phyloP scores from a whole-genome alignment of 1,139 yeast genomes.

The Pneumocystis murina region DNA sequence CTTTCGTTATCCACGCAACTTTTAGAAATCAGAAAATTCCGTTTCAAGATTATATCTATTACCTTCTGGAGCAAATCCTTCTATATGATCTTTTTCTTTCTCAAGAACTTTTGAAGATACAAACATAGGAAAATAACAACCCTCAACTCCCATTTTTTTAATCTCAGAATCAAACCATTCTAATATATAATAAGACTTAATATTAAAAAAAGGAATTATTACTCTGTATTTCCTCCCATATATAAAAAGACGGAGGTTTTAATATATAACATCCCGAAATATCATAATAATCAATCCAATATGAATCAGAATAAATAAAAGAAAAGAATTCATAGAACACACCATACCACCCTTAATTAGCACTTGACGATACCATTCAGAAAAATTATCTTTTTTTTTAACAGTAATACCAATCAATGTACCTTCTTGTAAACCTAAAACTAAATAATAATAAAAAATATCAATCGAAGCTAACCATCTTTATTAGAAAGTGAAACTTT shows the following conservation, averaged over 20 bases:
- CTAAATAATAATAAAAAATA: slow-evolving; percentile 10
- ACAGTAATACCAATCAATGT: slow-evolving; percentile 92
- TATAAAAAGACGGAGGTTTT: slow-evolving; percentile 86
- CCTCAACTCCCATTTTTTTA: slow-evolving; percentile 78
- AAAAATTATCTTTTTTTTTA: slow-evolving; percentile 79
- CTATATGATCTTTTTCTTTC: slow-evolving; percentile 96
- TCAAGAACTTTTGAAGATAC: slow-evolving; percentile 85
- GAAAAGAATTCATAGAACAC: slow-evolving; percentile 20
- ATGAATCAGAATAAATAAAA: background rate
- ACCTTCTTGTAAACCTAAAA: slow-evolving; percentile 33
- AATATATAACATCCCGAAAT: slow-evolving; percentile 97
- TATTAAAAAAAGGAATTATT: background rate
- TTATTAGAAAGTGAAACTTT: background rate
- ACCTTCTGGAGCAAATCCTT: slow-evolving; percentile 93
- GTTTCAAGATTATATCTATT: background rate
- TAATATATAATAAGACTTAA: background rate
- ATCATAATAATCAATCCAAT: slow-evolving; percentile 73
- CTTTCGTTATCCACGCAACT: slow-evolving; percentile 98
- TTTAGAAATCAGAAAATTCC: background rate
- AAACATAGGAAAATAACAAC: slow-evolving; percentile 97
- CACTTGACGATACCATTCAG: slow-evolving; percentile 95
- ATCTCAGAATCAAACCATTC: slow-evolving; percentile 67
- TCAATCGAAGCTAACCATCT: background rate
- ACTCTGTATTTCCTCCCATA: slow-evolving; percentile 85
- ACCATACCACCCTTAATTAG: slow-evolving; percentile 81